phyloP scores from a whole-genome alignment of 768 basidiomycete species.

The Calocera viscosa region DNA sequence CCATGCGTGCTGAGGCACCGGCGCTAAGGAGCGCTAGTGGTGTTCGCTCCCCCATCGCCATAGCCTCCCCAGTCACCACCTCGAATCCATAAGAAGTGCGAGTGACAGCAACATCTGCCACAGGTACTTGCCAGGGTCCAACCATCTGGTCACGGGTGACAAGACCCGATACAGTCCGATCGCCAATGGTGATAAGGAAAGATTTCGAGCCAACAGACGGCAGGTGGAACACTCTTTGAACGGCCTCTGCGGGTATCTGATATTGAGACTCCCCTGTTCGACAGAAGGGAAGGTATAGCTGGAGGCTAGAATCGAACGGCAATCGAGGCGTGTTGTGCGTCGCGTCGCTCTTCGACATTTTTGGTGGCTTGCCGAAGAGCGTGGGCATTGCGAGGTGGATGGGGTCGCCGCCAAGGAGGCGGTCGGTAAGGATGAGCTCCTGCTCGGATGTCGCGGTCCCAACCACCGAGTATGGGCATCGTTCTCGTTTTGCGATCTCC shows the following conservation, averaged over 20 bases:
- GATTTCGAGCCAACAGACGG: slow-evolving; percentile 92
- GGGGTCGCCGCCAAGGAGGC: slow-evolving; percentile 62
- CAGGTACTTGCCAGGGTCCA: slow-evolving; percentile 96
- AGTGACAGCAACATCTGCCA: slow-evolving; percentile 94
- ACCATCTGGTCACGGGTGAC: slow-evolving; percentile 98
- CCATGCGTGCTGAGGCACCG: slow-evolving; percentile 90
- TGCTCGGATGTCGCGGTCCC: slow-evolving; percentile 74
- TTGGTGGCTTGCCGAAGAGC: slow-evolving; percentile 90
- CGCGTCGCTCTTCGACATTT: slow-evolving; percentile 65
- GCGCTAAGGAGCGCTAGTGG: slow-evolving; percentile 79
- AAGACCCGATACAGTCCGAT: slow-evolving; percentile 85
- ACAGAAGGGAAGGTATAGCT: slow-evolving; percentile 40
- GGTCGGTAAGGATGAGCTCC: slow-evolving; percentile 79
- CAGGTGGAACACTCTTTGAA: slow-evolving; percentile 71
- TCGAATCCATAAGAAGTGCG: slow-evolving; percentile 90
- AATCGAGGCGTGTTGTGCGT: slow-evolving; percentile 33
- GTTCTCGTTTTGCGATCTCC: slow-evolving; percentile 67
- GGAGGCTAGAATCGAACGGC: slow-evolving; percentile 61
- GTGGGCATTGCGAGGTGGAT: slow-evolving; percentile 88
- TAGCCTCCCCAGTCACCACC: slow-evolving; percentile 74
- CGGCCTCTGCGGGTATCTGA: slow-evolving; percentile 42
- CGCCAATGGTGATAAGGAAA: slow-evolving; percentile 97
- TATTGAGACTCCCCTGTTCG: slow-evolving; percentile 9
- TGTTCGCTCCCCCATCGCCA: slow-evolving; percentile 97
- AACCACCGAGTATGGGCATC: slow-evolving; percentile 88